phyloP scores from a whole-genome alignment of 2,329 filamentous ascomycete species.

The Talaromyces sp. region DNA sequence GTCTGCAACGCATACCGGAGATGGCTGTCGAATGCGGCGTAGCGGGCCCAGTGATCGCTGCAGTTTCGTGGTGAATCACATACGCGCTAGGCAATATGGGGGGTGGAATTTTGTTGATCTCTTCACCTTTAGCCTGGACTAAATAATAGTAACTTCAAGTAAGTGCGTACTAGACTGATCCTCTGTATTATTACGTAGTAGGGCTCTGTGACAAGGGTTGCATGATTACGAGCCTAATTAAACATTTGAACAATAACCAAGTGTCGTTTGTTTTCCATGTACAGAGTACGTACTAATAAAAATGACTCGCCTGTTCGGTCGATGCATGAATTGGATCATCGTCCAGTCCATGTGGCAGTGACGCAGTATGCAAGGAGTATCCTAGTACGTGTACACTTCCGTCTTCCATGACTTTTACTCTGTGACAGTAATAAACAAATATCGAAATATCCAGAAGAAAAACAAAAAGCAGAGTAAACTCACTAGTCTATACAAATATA shows the following conservation, averaged over 20 bases:
- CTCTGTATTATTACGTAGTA: too few relatives aligned
- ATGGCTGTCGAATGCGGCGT: background rate
- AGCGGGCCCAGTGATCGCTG: background rate
- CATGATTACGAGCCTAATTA: too few relatives aligned
- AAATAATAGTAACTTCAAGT: too few relatives aligned
- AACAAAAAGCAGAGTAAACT: background rate
- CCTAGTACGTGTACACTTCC: background rate
- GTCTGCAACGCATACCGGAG: background rate
- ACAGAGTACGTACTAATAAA: too few relatives aligned
- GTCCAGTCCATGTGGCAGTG: background rate
- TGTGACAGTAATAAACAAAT: background rate
- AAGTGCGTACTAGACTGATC: too few relatives aligned
- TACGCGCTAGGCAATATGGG: background rate
- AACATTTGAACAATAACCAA: too few relatives aligned
- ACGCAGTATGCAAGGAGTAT: background rate
- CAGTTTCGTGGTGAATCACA: background rate
- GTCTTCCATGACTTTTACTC: background rate
- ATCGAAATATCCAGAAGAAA: background rate
- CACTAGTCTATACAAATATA: background rate
- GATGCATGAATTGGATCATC: background rate
- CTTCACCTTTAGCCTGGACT: too few relatives aligned
- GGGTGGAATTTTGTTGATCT: background rate
- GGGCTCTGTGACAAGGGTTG: too few relatives aligned
- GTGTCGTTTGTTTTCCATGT: too few relatives aligned
- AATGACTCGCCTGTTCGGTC: background rate